These are phyloP conservation scores for Pseudozyma tsukubaensis DNA, from an alignment of 1,284 basidiomycete species.

Conservation along the genomic window DNA sequence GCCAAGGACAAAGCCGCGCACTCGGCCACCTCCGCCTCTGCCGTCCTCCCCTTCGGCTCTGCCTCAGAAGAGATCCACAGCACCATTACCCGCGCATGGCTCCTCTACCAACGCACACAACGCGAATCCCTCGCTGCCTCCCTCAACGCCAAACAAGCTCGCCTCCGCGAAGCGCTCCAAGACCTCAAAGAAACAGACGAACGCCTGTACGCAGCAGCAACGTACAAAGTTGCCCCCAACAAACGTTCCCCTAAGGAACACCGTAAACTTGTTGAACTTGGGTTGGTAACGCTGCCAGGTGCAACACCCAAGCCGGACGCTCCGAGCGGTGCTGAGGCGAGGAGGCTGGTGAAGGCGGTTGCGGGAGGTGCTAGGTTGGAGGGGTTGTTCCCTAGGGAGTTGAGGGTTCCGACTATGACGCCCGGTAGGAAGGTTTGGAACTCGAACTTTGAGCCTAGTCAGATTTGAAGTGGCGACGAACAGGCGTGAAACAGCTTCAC, in stretches of 20 bases:
- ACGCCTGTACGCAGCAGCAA: constrained; percentile 54
- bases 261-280: constrained; percentile 51
- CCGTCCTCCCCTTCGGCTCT: constrained; percentile 43
- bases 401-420: constrained; percentile 62
- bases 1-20: constrained; percentile 34
- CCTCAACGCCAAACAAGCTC: constrained; percentile 52
- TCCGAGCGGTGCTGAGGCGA: constrained; percentile 41
- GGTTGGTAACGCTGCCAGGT: constrained; percentile 44
- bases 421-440: constrained; percentile 56
- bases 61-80: constrained; percentile 80
- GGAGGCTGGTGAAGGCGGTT: constrained; percentile 52
- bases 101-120: constrained; percentile 80
- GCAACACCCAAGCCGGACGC: constrained; percentile 30
- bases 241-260: constrained; percentile 62
- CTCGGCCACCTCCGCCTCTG: constrained; percentile 32
- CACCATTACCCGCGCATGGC: constrained; percentile 92
- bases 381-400: constrained; percentile 66
- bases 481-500: neutral
- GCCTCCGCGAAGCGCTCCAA: constrained; percentile 56
- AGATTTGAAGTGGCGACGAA: neutral
- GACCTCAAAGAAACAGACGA: constrained; percentile 45
- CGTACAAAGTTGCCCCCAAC: constrained; percentile 59
- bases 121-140: constrained; percentile 71
- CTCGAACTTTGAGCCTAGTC: constrained; percentile 16
- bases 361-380: constrained; percentile 56